Base-by-base conservation (phyloP, 2,329 filamentous ascomycete genomes). In the Fusarium sp. region DNA sequence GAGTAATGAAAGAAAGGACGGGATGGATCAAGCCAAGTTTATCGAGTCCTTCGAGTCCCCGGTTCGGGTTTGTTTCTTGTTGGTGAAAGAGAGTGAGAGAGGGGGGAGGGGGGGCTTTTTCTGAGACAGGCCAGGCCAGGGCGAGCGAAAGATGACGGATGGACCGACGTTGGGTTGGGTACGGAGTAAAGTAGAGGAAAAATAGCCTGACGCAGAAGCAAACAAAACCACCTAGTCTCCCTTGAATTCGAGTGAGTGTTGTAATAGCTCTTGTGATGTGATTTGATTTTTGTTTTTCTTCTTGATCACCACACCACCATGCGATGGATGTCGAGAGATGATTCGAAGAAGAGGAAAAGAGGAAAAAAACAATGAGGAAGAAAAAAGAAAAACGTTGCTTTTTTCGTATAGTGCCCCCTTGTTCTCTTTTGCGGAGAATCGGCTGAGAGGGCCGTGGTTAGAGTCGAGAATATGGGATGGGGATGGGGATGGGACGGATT, bases 41-140 rank as follows among this genome's bases (percentile, higher is more conserved):
- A 58, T 65, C 43, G 41, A 65, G 59, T 33, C 54, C 27, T 43
- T 43, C 20, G 52, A 57, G 54, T 45, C 35, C 33, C 56, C 16
- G 33, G 52, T 57, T 33, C 39, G 69, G 59, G 54, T 65, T 71
- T 39, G 41, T 65, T 69, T 73, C 45, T 35, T 61, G 64, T 33
- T 39, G 18, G 35, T n/a, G 54, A 24, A 57, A 45, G 56, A 41
- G 33, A 48, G 41, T 48, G 37, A 57, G 33, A 27, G 67, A 65
- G 67, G 22, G 54, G 52, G 22, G 33, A 18, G 54, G 33, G 54
- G 54, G 72, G 72, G 68, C 43, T 45, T 64, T 58, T 56, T 69
- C 65, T 70, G 72, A 74, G 72, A 74, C 72, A 73, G 48, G 35
- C 41, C 59, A 73, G 69, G 35, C 41, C 59, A 73, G 65, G 72